Evolutionary conservation across 805 yeast species (phyloP), one percentile per base, ranked within the genome.

Genomic region (Barnettozyma botsteinii): DNA sequence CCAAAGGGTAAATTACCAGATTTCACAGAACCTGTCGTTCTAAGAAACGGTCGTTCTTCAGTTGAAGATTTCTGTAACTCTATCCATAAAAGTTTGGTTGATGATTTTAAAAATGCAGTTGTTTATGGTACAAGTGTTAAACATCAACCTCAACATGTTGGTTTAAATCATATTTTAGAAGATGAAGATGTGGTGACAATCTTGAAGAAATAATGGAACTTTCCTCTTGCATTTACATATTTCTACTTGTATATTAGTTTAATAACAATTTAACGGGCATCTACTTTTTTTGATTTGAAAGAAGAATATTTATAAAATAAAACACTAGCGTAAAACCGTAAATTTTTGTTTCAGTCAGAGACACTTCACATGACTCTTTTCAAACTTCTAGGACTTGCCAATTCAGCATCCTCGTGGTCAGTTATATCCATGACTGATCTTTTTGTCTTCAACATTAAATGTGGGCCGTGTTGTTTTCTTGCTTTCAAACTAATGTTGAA

Each of bases 131-230:
- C 84, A 23, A 84, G 95, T 60, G 98, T 91, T 38, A 93, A 93
- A 69, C 98, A 93, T 62, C 97, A 91, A 65, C 98, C 98, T 13
- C 98, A 93, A 67, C 79, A 81, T 51, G 98, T 91, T 34, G 98
- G 98, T 22, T 70, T 93, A 51, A 63, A 73, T 34, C 98, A 93
- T 66, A 70, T 62, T 11, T 69, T 93, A 53, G 84, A 81, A 65
- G 99, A 93, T 64, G 99, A 93, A 65, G 99, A 93, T 65, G 98
- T 93, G 24, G 95, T 93, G 37, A 91, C 98, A 15, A 86, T 89
- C 52, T 73, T 89, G 66, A 89, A 89, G 69, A 82, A 85, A 60
- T 65, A 48, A 29, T 28, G 22, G 32, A 11, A 29, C 8, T 7
- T 5, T 26, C 17, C 29, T 14, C 29, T 26, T 24, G n/a, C n/a